Evolutionary conservation across 1,284 basidiomycete species (phyloP), one percentile per base, ranked within the genome.

Genomic region (Ustilago lituana): DNA sequence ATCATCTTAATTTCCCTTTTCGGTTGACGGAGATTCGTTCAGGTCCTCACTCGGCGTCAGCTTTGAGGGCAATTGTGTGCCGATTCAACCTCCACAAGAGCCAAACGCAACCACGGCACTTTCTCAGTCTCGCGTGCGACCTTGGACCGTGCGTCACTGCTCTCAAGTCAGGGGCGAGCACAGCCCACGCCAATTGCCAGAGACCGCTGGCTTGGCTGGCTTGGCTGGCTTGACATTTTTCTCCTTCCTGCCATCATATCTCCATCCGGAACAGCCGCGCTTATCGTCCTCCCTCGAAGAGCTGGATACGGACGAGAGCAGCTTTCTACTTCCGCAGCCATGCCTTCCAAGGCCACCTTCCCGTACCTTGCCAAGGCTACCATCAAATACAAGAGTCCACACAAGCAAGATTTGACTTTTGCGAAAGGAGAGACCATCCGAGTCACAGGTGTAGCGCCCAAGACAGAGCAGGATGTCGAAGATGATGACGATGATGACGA

Each of bases 401-500:
- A 79, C 52, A 60, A 73, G 32, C 77, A 79, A 47, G 77, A 77
- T 23, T 63, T 77, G 37, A 63, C 73, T 15, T 82, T 83, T 60
- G 62, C 61, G 24, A 79, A 76, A 52, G 82, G 80, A 35, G 81
- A 78, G 38, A 55, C 36, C 1, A 55, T 83, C 29, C 74, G 75
- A 14, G 83, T 83, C 35, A 59, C 69, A 5, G 70, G 56, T 6
- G 15, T 62, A 0, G 82, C 79, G 0, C 73, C 74, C 24, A 74
- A 70, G 48, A 54, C 55, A 12, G 59, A 65, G 7, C 50, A 69
- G 11, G 74, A 74, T 9, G 67, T 71, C 12, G 74, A 77, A 8
- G 78, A 77, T 5, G 78, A 79, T 17, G 82, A 83, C 23, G 82
- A 83, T 23, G 80, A 82, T 4, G 82, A 81, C 14, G 77, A 78